These are phyloP conservation scores for Amphibolis antarctica DNA, from an alignment of 106 monocot genomes.

Conservation along the genomic window DNA sequence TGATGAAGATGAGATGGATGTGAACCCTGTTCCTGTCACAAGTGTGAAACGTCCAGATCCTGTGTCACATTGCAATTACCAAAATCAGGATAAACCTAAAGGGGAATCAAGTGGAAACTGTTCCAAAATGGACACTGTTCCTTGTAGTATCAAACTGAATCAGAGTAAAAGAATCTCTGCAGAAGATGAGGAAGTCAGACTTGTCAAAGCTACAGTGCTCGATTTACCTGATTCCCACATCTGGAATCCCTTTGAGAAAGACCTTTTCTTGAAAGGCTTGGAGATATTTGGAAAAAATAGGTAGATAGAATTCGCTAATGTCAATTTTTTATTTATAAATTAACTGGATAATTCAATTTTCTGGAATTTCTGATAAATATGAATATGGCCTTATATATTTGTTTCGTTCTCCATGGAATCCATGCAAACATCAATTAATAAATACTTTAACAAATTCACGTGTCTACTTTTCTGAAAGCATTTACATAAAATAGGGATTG, in stretches of 20 bases:
- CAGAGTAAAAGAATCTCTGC: slow-evolving; percentile 5
- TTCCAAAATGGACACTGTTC: background rate
- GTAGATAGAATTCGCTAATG: slow-evolving; percentile 17
- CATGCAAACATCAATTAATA: too few species aligned
- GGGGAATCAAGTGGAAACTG: slow-evolving; percentile 17
- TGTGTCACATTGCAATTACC: slow-evolving; percentile 7
- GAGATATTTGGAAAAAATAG: slow-evolving; percentile 98
- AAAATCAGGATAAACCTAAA: slow-evolving; percentile 11
- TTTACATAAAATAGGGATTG: background rate
- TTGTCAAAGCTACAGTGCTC: background rate
- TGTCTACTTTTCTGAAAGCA: too few species aligned
- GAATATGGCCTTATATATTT: too few species aligned
- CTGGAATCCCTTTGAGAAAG: slow-evolving; percentile 83
- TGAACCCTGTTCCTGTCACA: background rate
- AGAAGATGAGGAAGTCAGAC: slow-evolving; percentile 12
- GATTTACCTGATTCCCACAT: slow-evolving; percentile 7
- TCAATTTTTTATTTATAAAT: background rate
- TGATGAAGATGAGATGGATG: slow-evolving; percentile 9
- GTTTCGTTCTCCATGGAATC: too few species aligned
- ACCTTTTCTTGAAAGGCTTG: slow-evolving; percentile 78
- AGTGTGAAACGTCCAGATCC: slow-evolving; percentile 10
- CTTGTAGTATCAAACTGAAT: slow-evolving; percentile 11
- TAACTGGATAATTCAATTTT: background rate
- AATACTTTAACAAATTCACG: too few species aligned
- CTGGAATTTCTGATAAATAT: too few species aligned